Evolutionary conservation across 2,329 filamentous ascomycete species (phyloP).

Genomic region (Fusarium phyllophilum): DNA sequence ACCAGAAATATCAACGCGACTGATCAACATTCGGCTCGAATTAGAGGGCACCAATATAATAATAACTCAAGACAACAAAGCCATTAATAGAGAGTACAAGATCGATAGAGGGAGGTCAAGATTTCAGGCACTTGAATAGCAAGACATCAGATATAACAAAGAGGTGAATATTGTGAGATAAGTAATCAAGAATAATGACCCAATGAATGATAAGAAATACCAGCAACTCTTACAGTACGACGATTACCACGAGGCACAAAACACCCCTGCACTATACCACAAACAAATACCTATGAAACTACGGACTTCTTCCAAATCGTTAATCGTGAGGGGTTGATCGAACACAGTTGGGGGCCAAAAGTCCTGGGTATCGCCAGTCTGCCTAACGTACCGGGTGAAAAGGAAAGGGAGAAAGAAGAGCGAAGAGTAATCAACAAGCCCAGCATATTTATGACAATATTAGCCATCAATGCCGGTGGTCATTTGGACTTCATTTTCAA

Average conservation of each 20-base stretch:
- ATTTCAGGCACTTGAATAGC: not conserved
- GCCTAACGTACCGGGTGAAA: not conserved
- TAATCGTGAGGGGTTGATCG: not conserved
- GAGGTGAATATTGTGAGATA: not conserved
- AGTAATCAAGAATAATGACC: not conserved
- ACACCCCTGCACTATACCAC: not conserved
- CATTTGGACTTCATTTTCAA: not conserved
- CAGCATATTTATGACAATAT: not conserved
- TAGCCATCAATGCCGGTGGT: not conserved
- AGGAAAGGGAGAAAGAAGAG: not conserved
- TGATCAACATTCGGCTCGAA: not conserved
- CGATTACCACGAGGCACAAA: not conserved
- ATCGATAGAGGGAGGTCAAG: not conserved
- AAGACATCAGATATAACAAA: not conserved
- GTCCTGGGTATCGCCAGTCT: not conserved
- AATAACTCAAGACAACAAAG: not conserved
- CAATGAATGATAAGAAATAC: not conserved
- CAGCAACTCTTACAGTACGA: not conserved
- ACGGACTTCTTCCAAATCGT: not conserved
- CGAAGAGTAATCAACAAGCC: not conserved
- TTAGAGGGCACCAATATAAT: not conserved
- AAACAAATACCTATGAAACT: not conserved
- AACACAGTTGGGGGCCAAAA: constrained; percentile 1
- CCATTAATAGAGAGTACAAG: not conserved
- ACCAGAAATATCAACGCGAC: not conserved